Evolutionary conservation across 352 stramenopile species (phyloP), one percentile per base, ranked within the genome.

Genomic region (Globisporangium acanthophoron): DNA sequence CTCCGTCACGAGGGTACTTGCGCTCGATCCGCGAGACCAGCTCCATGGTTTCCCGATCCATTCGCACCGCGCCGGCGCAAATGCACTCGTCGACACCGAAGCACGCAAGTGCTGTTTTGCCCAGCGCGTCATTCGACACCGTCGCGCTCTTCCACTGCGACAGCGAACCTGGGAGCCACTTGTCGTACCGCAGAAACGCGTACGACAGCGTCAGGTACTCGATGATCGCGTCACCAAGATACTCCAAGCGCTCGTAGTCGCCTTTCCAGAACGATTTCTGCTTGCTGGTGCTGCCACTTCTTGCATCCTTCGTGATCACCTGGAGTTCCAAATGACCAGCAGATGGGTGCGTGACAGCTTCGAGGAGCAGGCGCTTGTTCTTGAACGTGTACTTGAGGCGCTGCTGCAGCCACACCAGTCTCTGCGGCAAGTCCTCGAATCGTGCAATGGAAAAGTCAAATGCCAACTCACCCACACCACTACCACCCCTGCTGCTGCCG

Each of bases 211-310:
- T 93, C 44, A 96, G 59, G 57, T 94, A 96, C 62, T 95, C 88
- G 52, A 96, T 92, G 50, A 96, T 71, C 11, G 88, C 88, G 53
- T 96, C 88, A 9, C 88, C 88, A 18, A 96, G 64, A 55, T 94
- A 96, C 61, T 96, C 88, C 8, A 96, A 59, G 5, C 88, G 85
- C 62, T 96, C 85, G 47, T 96, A 96, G 58, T 96, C 80, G n/a
- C 80, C 75, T 54, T 75, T 83, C 82, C 80, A 94, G 15, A 72
- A 61, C 11, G 53, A 75, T 21, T 80, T 74, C 59, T 80, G 72
- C 35, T 67, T 64, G n/a, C 52, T 56, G 13, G 2, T 13, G 3
- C 8, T 9, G 12, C 35, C 29, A 54, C 66, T 9, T 63, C 72
- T 31, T 47, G 59, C 24, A 1, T 15, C 20, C 13, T 31, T 41